Percentiles rank a stretch among this genome's conserved stretches.
phyloP scores from a whole-genome alignment of 1,139 yeast genomes.

The Blastobotrys apis region DNA sequence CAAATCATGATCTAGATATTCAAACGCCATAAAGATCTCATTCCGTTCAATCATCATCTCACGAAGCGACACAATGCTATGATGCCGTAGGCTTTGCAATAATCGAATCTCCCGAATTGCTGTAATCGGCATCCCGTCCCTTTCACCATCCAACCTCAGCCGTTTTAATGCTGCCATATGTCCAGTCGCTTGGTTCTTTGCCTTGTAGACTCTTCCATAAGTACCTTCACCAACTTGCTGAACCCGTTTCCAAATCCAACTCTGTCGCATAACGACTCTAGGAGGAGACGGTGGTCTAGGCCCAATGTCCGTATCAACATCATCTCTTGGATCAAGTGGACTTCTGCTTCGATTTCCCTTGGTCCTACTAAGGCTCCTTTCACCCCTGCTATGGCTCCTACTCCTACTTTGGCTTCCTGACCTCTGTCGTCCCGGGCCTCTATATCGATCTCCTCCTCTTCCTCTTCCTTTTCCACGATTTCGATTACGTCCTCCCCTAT shows the following conservation, averaged over 20 bases:
- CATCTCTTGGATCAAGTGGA: not conserved
- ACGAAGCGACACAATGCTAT: constrained; percentile 69
- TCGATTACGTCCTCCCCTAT: not conserved
- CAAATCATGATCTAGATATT: constrained; percentile 89
- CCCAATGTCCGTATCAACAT: not conserved
- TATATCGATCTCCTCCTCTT: not conserved
- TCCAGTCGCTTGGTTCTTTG: constrained; percentile 61
- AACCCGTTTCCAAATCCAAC: constrained; percentile 40
- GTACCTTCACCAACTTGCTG: constrained; percentile 79
- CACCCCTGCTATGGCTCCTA: not conserved
- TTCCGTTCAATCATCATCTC: constrained; percentile 88
- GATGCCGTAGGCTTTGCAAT: constrained; percentile 81
- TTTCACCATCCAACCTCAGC: constrained; percentile 75
- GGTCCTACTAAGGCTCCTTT: too few relatives aligned
- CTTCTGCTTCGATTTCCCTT: not conserved
- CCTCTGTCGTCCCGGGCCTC: not conserved
- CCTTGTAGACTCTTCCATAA: constrained; percentile 77
- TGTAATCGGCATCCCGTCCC: constrained; percentile 95
- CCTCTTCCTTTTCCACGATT: constrained; percentile 1
- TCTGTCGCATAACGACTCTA: constrained; percentile 7
- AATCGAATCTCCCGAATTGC: constrained; percentile 89
- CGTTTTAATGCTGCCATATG: constrained; percentile 79
- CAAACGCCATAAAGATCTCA: constrained; percentile 84
- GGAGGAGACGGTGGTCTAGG: constrained; percentile 2
- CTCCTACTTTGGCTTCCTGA: not conserved